Conservation (phyloP, 2,329 filamentous ascomycete genomes). For the Dactylella cylindrospora region DNA sequence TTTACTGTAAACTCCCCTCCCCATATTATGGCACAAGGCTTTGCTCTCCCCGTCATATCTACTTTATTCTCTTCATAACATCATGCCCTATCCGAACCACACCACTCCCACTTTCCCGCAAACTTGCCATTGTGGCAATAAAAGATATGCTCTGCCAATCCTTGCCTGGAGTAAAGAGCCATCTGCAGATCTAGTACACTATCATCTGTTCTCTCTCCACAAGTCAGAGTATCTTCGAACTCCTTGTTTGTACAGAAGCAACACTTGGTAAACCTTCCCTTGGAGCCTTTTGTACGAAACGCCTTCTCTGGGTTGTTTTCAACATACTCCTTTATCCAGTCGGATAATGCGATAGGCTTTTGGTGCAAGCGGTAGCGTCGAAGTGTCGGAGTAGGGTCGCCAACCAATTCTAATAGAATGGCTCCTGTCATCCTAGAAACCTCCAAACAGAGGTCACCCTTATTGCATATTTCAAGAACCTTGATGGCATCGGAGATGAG, state of each 20-base stretch:
- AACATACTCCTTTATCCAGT: constrained; percentile 19
- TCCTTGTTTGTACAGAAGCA: constrained; percentile 4
- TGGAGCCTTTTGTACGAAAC: background rate
- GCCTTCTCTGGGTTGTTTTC: background rate
- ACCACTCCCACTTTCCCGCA: constrained; percentile 21
- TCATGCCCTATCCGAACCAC: too few species aligned
- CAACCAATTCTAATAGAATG: constrained; percentile 16
- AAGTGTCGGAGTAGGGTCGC: background rate
- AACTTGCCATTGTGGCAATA: constrained; percentile 24
- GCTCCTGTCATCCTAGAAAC: background rate
- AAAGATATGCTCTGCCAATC: constrained; percentile 31
- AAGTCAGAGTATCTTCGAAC: background rate
- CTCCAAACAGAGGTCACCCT: background rate
- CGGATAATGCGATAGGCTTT: background rate
- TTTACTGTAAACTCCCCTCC: too few species aligned
- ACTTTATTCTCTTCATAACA: too few species aligned
- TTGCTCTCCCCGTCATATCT: too few species aligned
- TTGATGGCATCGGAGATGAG: too few species aligned
- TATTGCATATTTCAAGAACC: too few species aligned
- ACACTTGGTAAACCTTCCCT: constrained; percentile 12
- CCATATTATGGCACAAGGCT: too few species aligned
- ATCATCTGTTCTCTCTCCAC: background rate
- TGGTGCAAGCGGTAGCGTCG: background rate
- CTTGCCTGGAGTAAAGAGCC: constrained; percentile 6
- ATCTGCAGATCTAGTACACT: background rate